Conservation (phyloP, 2,329 filamentous ascomycete genomes). For the Boeremia exigua region DNA sequence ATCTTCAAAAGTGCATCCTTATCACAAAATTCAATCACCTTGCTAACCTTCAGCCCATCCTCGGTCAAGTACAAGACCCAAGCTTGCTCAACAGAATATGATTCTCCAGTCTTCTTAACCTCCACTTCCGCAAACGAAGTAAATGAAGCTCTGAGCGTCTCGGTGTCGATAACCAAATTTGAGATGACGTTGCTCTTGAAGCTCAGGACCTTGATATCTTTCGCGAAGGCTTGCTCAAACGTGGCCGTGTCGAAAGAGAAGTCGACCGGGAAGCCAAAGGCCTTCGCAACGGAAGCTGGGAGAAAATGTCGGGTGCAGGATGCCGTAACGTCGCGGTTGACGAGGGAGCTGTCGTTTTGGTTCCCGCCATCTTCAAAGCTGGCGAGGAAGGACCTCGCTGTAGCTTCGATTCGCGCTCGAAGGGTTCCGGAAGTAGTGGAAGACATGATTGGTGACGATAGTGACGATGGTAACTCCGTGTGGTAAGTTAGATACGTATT, state of each 20-base stretch:
- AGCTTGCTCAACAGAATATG: constrained; percentile 2
- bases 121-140: constrained; percentile 3
- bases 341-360: constrained; percentile 3
- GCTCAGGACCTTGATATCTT: constrained; percentile 5
- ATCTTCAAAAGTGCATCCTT: constrained; percentile 12
- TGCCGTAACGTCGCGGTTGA: constrained; percentile 11
- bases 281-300: not conserved
- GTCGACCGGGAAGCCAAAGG: not conserved
- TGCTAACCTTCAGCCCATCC: constrained; percentile 5
- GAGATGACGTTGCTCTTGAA: constrained; percentile 10
- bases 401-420: constrained; percentile 2
- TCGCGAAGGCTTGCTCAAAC: constrained; percentile 2
- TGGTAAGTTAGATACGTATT: too few species aligned
- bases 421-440: not conserved
- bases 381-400: constrained; percentile 5
- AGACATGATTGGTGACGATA: too few species aligned
- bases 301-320: constrained; percentile 8
- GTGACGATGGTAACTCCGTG: too few species aligned
- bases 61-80: constrained; percentile 16
- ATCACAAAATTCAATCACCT: constrained; percentile 13
- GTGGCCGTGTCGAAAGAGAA: not conserved
- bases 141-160: constrained; percentile 2
- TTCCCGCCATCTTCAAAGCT: constrained; percentile 6
- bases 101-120: not conserved
- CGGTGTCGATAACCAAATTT: constrained; percentile 8